Percentiles rank a stretch among this genome's conserved stretches.
Evolutionary conservation across 2,329 filamentous ascomycete genomes (phyloP).

Genomic region (Aspergillus ustus): DNA sequence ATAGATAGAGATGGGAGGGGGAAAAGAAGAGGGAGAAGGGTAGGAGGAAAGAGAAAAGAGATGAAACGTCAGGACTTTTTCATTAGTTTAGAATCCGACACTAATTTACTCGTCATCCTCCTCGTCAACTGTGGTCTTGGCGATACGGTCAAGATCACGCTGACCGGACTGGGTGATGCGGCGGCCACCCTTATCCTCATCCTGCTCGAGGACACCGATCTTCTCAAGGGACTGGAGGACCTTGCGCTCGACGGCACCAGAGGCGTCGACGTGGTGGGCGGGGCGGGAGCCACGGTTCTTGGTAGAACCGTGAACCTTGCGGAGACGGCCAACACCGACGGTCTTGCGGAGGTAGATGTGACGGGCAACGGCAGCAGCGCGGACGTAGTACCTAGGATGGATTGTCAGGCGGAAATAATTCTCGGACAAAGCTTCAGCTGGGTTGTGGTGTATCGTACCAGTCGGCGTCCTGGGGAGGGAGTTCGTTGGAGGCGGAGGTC

Average conservation of each 20-base stretch:
- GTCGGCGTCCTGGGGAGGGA: slow-evolving; percentile 97
- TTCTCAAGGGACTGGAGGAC: slow-evolving; percentile 97
- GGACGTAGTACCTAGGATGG: slow-evolving; percentile 67
- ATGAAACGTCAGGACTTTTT: slow-evolving; percentile 31
- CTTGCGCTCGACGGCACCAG: slow-evolving; percentile 95
- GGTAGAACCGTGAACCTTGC: slow-evolving; percentile 92
- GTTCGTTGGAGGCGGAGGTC: slow-evolving; percentile 94
- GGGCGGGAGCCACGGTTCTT: slow-evolving; percentile 96
- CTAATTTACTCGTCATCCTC: slow-evolving; percentile 50
- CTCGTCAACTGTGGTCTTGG: slow-evolving; percentile 68
- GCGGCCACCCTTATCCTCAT: slow-evolving; percentile 98
- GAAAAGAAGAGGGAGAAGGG: slow-evolving; percentile 11
- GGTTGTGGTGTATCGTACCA: slow-evolving; percentile 70
- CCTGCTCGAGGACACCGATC: slow-evolving; percentile 96
- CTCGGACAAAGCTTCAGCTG: slow-evolving; percentile 8
- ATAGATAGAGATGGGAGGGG: slow-evolving; percentile 2
- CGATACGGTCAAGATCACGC: slow-evolving; percentile 97
- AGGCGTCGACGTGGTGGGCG: slow-evolving; percentile 93
- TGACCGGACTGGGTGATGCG: slow-evolving; percentile 97
- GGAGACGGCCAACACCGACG: slow-evolving; percentile 95
- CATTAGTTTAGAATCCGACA: slow-evolving; percentile 34
- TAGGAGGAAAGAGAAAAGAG: slow-evolving; percentile 14
- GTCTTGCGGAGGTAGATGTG: slow-evolving; percentile 99
- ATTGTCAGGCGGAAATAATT: not conserved
- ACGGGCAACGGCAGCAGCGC: slow-evolving; percentile 91